Conservation (phyloP, 2,329 filamentous ascomycete genomes). For the Fusarium sp. region DNA sequence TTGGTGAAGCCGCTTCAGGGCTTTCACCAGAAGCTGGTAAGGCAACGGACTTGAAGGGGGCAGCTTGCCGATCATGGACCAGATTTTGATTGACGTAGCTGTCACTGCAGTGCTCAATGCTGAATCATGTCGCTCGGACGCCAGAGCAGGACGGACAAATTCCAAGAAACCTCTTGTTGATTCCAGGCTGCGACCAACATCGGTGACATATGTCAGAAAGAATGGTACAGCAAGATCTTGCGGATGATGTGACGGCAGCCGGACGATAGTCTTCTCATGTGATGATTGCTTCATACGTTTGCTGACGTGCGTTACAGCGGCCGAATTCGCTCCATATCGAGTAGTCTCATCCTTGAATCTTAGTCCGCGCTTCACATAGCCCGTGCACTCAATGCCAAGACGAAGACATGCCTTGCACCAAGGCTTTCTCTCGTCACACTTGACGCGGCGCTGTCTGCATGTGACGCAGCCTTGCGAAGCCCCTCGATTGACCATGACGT, state of each 20-base stretch:
- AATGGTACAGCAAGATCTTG: constrained; percentile 17
- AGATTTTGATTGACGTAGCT: constrained; percentile 5
- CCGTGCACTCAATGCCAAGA: constrained; percentile 17
- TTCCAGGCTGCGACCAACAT: constrained; percentile 18
- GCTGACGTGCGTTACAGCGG: background rate
- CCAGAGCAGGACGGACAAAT: constrained; percentile 16
- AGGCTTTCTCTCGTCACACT: constrained; percentile 28
- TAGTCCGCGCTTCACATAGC: constrained; percentile 7
- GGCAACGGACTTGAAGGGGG: rapidly evolving
- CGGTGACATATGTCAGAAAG: constrained; percentile 25
- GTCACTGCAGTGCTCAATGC: constrained; percentile 4
- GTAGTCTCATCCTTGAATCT: constrained; percentile 20
- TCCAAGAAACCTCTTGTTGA: constrained; percentile 28
- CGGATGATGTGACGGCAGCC: background rate
- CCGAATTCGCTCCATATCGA: background rate
- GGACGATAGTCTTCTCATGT: background rate
- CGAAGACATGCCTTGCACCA: constrained; percentile 14
- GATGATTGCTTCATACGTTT: background rate
- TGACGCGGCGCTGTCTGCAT: constrained; percentile 23
- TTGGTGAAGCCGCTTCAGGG: background rate
- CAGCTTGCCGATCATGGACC: background rate
- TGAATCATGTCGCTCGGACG: background rate
- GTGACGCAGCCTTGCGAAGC: constrained; percentile 25
- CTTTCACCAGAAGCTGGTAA: background rate
- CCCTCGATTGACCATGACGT: constrained; percentile 29